phyloP scores from a whole-genome alignment of 495 filamentous ascomycete genomes.

The Xylaria bambusicola region DNA sequence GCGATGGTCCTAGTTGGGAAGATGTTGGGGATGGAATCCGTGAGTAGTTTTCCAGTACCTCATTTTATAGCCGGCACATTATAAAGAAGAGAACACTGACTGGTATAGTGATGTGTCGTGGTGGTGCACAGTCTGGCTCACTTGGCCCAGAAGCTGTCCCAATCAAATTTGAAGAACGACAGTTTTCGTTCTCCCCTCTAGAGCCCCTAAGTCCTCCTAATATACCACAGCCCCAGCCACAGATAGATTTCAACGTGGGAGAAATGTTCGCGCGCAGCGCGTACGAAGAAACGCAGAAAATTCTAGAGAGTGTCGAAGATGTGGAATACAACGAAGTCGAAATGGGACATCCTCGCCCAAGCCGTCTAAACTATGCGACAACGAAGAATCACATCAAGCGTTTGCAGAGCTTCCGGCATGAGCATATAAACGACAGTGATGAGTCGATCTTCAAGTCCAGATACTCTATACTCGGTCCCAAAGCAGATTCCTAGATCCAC shows the following conservation, averaged over 20 bases:
- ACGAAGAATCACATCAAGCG: too few species aligned
- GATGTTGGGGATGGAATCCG: background rate
- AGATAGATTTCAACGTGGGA: too few species aligned
- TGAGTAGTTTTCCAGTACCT: background rate
- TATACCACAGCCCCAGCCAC: too few species aligned
- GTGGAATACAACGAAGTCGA: background rate
- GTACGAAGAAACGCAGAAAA: too few species aligned
- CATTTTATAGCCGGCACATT: background rate
- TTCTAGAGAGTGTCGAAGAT: background rate
- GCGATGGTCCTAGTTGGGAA: too few species aligned
- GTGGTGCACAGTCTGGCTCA: too few species aligned
- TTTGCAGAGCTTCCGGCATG: background rate
- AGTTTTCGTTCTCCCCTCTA: too few species aligned
- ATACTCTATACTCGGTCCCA: constrained; percentile 1
- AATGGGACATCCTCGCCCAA: too few species aligned
- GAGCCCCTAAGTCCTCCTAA: too few species aligned
- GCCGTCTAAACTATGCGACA: too few species aligned
- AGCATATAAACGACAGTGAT: background rate
- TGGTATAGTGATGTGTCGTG: background rate
- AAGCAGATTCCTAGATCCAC: background rate
- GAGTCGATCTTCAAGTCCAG: background rate
- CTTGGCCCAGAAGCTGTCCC: background rate
- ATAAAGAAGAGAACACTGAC: too few species aligned
- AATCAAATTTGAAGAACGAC: background rate
- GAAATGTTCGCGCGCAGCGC: too few species aligned